Conservation (phyloP, 768 basidiomycete species). For the Trametes sanguinea region DNA sequence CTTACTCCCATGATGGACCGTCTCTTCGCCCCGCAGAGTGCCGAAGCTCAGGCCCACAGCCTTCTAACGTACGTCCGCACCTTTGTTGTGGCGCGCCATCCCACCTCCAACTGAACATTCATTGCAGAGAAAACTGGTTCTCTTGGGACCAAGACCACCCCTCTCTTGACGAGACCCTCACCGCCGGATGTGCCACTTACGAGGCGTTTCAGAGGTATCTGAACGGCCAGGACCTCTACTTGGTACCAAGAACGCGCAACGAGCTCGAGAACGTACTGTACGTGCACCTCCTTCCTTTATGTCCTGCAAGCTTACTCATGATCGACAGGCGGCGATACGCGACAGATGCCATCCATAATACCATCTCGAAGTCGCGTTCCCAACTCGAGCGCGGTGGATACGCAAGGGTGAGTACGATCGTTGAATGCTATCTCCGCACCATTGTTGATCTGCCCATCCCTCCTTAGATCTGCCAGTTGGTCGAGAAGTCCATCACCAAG, state of each 20-base stretch:
- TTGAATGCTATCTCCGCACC: not conserved
- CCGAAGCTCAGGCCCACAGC: conserved; percentile 70
- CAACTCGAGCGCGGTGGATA: conserved; percentile 61
- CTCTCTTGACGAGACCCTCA: conserved; percentile 69
- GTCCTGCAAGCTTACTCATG: conserved; percentile 1
- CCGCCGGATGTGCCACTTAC: conserved; percentile 80
- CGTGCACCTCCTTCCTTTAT: conserved; percentile 32
- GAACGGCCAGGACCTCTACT: conserved; percentile 67
- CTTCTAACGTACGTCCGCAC: conserved; percentile 58
- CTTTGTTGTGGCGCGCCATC: not conserved
- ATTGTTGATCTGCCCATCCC: not conserved
- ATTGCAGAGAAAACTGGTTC: conserved; percentile 61
- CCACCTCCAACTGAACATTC: not conserved
- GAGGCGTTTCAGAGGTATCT: conserved; percentile 76
- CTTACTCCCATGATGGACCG: conserved; percentile 52
- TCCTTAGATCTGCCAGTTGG: conserved; percentile 66
- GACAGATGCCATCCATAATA: conserved; percentile 80
- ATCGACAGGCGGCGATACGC: conserved; percentile 65
- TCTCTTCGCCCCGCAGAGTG: conserved; percentile 71
- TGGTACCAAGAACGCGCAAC: conserved; percentile 60
- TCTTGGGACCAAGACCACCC: conserved; percentile 73
- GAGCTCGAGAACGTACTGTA: conserved; percentile 77
- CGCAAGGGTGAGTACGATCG: conserved; percentile 44
- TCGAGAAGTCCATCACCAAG: conserved; percentile 67
- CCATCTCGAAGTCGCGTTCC: conserved; percentile 68